Evolutionary conservation across 306 rosid genomes (phyloP).

Genomic region (Citrullus mucosospermus): DNA sequence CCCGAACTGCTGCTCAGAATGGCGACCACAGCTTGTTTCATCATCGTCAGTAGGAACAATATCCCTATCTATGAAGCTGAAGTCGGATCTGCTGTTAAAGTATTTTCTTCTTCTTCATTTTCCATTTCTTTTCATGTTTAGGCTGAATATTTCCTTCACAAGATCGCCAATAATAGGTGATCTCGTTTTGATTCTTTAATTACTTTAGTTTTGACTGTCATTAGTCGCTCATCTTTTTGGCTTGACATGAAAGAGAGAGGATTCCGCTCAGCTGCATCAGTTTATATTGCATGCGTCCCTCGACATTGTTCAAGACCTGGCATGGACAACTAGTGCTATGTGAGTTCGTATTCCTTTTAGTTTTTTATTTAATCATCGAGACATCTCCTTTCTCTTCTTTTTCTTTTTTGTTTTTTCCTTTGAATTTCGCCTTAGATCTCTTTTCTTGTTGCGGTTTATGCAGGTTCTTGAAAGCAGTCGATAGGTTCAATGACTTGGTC

Average conservation of each 20-base stretch:
- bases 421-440: background rate
- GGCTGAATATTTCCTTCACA: background rate
- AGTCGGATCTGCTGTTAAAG: constrained; percentile 95
- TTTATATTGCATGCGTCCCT: constrained; percentile 89
- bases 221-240: background rate
- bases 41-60: constrained; percentile 91
- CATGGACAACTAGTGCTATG: constrained; percentile 99
- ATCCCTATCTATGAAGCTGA: constrained; percentile 97
- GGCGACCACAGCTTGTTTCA: constrained; percentile 94
- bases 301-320: constrained; percentile 94
- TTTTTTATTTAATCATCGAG: background rate
- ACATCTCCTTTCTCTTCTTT: background rate
- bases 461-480: constrained; percentile 92
- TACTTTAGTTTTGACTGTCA: background rate
- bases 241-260: constrained; percentile 67
- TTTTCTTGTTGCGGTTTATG: constrained; percentile 15
- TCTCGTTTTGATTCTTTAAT: background rate
- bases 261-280: constrained; percentile 95
- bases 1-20: constrained; percentile 13
- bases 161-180: background rate
- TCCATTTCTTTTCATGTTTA: constrained; percentile 1
- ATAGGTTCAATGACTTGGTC: constrained; percentile 78
- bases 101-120: constrained; percentile 13
- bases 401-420: background rate
- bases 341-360: constrained; percentile 18